Percentiles rank a stretch among this genome's conserved stretches.
Evolutionary conservation across 2,329 filamentous ascomycete species (phyloP).

Genomic region (Diaporthe humulicola): DNA sequence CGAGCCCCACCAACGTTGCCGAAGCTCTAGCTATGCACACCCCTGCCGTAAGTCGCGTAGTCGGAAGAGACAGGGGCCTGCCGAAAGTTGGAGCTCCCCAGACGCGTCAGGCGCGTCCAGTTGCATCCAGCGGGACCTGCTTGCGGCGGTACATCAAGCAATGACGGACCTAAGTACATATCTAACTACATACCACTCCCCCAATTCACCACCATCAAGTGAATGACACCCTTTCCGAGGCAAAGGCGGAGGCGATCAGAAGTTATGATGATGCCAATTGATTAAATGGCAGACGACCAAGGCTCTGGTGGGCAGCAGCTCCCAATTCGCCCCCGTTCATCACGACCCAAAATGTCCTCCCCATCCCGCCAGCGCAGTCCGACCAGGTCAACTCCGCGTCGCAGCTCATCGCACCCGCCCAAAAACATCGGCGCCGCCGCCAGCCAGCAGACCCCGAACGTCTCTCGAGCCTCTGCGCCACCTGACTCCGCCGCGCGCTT

Average conservation of each 20-base stretch:
- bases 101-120: conserved; percentile 37
- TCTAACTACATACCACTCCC: not conserved
- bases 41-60: conserved; percentile 8
- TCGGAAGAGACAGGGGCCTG: not conserved
- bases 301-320: conserved; percentile 37
- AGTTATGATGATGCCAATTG: conserved; percentile 29
- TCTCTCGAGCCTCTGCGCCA: conserved; percentile 46
- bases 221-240: not conserved
- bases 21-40: not conserved
- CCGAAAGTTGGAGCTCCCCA: not conserved
- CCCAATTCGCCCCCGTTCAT: conserved; percentile 33
- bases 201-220: not conserved
- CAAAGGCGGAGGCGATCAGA: not conserved
- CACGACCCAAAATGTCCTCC: conserved; percentile 33
- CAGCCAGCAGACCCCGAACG: conserved; percentile 17
- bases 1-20: not conserved
- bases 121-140: not conserved
- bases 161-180: not conserved
- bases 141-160: not conserved
- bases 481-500: conserved; percentile 54
- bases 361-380: conserved; percentile 28
- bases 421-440: not conserved
- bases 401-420: conserved; percentile 38
- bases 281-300: conserved; percentile 35
- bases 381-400: conserved; percentile 30